Evolutionary conservation across 768 basidiomycete genomes (phyloP), one percentile per base, ranked within the genome.

Genomic region (Mrakia hoshinonis): DNA sequence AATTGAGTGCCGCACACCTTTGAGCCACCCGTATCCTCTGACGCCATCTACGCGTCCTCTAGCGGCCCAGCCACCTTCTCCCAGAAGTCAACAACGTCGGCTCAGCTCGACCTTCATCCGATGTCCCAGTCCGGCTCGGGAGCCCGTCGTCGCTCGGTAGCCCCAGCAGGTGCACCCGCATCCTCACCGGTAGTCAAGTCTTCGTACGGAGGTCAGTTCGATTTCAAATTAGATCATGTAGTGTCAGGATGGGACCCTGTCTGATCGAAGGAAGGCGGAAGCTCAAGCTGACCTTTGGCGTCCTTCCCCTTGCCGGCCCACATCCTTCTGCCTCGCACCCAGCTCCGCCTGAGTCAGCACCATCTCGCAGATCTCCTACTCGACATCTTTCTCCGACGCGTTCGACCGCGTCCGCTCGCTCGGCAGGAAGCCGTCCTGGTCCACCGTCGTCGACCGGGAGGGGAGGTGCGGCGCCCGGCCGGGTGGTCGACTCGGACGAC

Each of bases 101-200:
- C 24, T 24, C 11, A 31, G 36, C 26, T 26, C 26, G 43, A 43
- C 15, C 43, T 6, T 15, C 43, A n/a, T 15, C 43, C 43, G 7
- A 43, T 43, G 43, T 43, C 43, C 43, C 43, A 43, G 43, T 34
- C 58, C 4, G 36, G 36, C 34, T 61, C 58, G 36, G 58, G 58
- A 61, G 58, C 58, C 36, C 51, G 47, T 31, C 13, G 34, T 34
- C 65, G 65, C 65, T 66, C 51, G 29, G 26, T 66, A n/a, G 43
- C 31, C 3, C 51, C 47, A 36, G 43, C 39, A 66, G 51, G 65
- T 11, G 51, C 43, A 48, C 26, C 47, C 31, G 47, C 31, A 12
- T 31, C 65, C 7, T 68, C 67, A n/a, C 67, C 67, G 29, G 49
- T 55, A 52, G 47, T 68, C 4, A 68, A 68, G 51, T 68, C 67